These are phyloP conservation scores for Otatea glauca DNA, from an alignment of 176 grass and related monocot genomes.

Conservation along the genomic window DNA sequence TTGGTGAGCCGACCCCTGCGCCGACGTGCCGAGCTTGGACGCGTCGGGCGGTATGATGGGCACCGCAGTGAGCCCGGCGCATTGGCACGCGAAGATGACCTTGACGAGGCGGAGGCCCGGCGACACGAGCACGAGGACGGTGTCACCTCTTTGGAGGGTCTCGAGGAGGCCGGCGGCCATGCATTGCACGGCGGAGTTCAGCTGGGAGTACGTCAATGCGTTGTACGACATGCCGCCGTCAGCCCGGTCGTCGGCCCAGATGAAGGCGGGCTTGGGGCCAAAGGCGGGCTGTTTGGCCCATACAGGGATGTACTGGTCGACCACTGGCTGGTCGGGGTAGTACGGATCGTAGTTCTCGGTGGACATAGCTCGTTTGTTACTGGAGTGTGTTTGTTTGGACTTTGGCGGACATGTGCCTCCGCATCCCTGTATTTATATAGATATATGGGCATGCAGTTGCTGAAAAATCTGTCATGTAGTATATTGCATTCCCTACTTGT, in stretches of 20 bases:
- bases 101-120: conserved; percentile 50
- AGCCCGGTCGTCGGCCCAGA: conserved; percentile 49
- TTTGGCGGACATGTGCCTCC: background rate
- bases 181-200: conserved; percentile 43
- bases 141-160: conserved; percentile 40
- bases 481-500: background rate
- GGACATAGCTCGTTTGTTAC: conserved; percentile 22
- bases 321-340: conserved; percentile 60
- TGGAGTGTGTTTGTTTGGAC: background rate
- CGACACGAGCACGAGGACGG: conserved; percentile 50
- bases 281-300: conserved; percentile 46
- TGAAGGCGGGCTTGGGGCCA: conserved; percentile 46
- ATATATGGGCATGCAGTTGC: background rate
- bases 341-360: conserved; percentile 61
- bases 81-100: conserved; percentile 62
- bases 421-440: background rate
- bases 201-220: conserved; percentile 46
- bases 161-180: conserved; percentile 41
- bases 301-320: conserved; percentile 56
- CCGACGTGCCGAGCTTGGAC: background rate
- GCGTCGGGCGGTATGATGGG: conserved; percentile 53
- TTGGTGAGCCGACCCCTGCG: conserved; percentile 1
- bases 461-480: background rate
- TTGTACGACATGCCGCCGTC: conserved; percentile 6
- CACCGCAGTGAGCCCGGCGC: conserved; percentile 49